phyloP scores from a whole-genome alignment of 495 filamentous ascomycete genomes.

The Aspergillus affinis region DNA sequence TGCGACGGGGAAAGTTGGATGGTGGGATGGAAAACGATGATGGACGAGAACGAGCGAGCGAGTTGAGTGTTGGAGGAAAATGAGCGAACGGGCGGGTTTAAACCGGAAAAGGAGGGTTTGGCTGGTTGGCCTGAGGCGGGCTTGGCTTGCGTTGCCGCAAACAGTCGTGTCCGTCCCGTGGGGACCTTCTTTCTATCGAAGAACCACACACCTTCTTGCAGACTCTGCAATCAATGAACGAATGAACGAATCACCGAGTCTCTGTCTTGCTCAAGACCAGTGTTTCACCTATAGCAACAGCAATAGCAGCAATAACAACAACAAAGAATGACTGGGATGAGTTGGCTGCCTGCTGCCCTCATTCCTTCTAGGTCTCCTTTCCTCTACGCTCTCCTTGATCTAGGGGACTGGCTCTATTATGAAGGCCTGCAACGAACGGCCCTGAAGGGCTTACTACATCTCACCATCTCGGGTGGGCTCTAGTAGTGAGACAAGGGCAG shows the following conservation, averaged over 20 bases:
- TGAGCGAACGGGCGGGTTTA: constrained; percentile 1
- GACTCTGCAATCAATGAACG: constrained; percentile 9
- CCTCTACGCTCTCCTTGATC: constrained; percentile 13
- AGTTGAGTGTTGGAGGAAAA: constrained; percentile 13
- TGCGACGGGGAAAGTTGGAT: constrained; percentile 25
- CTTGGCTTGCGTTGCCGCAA: not conserved
- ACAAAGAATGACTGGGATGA: constrained; percentile 7
- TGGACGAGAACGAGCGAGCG: constrained; percentile 18
- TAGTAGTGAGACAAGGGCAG: constrained; percentile 29
- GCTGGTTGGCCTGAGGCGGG: not conserved
- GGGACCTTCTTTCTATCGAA: not conserved
- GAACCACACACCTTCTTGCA: not conserved
- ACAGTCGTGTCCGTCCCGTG: not conserved
- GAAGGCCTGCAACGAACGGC: constrained; percentile 11
- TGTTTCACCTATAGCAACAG: not conserved
- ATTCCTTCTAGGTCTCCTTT: constrained; percentile 14
- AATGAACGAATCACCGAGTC: constrained; percentile 17
- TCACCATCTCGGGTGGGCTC: constrained; percentile 3
- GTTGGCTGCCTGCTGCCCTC: constrained; percentile 7
- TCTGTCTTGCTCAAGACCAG: not conserved
- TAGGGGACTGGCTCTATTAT: constrained; percentile 19
- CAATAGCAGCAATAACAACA: constrained; percentile 12
- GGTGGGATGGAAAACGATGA: constrained; percentile 22
- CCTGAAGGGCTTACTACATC: not conserved
- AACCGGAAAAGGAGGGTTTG: not conserved